Conservation (phyloP, 1,284 basidiomycete species). For the Tremellales sp. region DNA sequence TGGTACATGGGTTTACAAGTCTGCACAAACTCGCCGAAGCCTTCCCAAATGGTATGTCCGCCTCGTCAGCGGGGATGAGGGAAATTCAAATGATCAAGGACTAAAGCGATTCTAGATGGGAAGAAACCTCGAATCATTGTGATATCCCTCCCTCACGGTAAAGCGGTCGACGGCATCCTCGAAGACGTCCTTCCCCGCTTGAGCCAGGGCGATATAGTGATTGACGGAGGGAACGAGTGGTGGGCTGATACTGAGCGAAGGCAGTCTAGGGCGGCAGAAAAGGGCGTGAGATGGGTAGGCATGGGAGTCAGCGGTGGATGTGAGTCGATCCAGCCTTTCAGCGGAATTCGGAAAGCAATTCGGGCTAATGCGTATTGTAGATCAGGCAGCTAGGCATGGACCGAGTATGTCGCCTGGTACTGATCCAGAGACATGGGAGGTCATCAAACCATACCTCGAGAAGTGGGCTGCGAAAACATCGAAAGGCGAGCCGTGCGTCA, state of each 20-base stretch:
- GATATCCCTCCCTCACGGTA: constrained; percentile 38
- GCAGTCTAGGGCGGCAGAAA: constrained; percentile 22
- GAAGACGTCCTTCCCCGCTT: constrained; percentile 28
- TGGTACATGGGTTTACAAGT: constrained; percentile 25
- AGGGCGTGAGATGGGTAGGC: constrained; percentile 31
- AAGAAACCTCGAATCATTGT: constrained; percentile 34
- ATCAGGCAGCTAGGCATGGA: constrained; percentile 37
- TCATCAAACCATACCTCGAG: constrained; percentile 28
- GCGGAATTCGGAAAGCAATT: neutral
- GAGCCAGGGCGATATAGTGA: constrained; percentile 34
- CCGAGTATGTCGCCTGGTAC: constrained; percentile 39
- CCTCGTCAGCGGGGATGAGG: neutral
- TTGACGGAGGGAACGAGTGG: constrained; percentile 39
- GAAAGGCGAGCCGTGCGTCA: constrained; percentile 32
- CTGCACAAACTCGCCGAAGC: constrained; percentile 20
- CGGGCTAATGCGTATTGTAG: constrained; percentile 4
- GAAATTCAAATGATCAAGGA: no score
- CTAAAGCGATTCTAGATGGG: no score
- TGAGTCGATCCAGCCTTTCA: constrained; percentile 10
- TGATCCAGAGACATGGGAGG: constrained; percentile 27
- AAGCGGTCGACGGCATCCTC: constrained; percentile 32
- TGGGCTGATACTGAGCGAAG: constrained; percentile 29
- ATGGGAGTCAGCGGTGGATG: constrained; percentile 41
- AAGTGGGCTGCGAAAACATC: constrained; percentile 34
- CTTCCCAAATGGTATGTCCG: constrained; percentile 12